Percentiles rank a stretch among this genome's conserved stretches.
phyloP scores from a whole-genome alignment of 164 flowering plant genomes.

The Kalanchoe fedtschenkoi region DNA sequence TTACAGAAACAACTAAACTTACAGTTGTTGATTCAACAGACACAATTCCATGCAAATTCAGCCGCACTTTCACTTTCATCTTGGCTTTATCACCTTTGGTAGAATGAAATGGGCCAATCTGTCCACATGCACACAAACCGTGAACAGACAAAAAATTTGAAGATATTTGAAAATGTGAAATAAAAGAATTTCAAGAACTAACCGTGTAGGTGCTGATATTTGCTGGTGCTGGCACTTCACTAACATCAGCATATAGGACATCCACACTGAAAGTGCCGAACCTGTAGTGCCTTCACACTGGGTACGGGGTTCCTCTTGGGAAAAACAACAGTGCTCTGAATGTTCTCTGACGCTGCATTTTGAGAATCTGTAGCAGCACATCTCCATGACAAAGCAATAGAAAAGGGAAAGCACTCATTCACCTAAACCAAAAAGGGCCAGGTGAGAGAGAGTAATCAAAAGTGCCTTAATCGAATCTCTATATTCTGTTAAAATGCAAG shows the following conservation, averaged over 20 bases:
- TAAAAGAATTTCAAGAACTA: not conserved
- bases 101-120: conserved; percentile 60
- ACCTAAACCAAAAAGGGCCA: conserved; percentile 29
- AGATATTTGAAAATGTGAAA: no score
- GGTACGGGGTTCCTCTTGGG: conserved; percentile 79
- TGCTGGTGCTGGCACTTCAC: conserved; percentile 46
- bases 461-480: no score
- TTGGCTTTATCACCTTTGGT: conserved; percentile 64
- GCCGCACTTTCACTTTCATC: conserved; percentile 68
- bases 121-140: not conserved
- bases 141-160: not conserved
- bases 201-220: conserved; percentile 32
- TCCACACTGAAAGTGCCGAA: conserved; percentile 63
- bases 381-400: conserved; percentile 76
- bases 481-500: no score
- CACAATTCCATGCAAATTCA: conserved; percentile 81
- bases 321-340: conserved; percentile 57
- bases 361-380: conserved; percentile 46
- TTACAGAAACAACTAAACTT: conserved; percentile 18
- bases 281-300: conserved; percentile 62
- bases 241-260: conserved; percentile 55
- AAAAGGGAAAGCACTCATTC: conserved; percentile 61
- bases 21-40: conserved; percentile 83
- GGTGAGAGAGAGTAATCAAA: no score
- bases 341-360: conserved; percentile 42